Base-by-base conservation (phyloP, 495 filamentous ascomycete genomes). In the Aspergillus sclerotiicarbonarius region DNA sequence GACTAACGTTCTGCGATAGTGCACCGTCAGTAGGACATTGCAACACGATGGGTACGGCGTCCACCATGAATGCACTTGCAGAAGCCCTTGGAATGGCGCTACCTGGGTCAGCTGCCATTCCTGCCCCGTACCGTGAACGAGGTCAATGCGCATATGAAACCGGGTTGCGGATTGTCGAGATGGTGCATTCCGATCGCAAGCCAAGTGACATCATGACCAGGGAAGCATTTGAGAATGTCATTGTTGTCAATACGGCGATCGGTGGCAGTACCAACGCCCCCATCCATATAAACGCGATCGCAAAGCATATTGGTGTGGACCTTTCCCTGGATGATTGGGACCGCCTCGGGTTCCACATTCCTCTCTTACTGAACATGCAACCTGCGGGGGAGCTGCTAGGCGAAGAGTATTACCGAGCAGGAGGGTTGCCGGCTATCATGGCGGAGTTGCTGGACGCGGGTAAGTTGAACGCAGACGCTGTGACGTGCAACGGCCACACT, bases 1-100 rank as follows among this genome's bases (percentile, higher is more conserved):
- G 3, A 7, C 39, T 50, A 54, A 62, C 69, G 46, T 66, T 31
- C 6, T 41, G 15, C 51, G 16, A 44, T 18, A 79, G 76, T 32
- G 75, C 78, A 9, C 80, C 79, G 5, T 81, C 79, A 8, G 79
- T 70, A 16, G 81, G 81, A 29, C 79, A 82, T 51, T 84, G 81
- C 60, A 82, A 82, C 55, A 82, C 79, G 9, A 83, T 84, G 80
- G 80, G 80, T 48, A 84, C 80, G 18, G 81, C 81, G 15, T 82
- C 79, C 6, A 84, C 81, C 0, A 84, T 84, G 80, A 82, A 82
- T 57, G 79, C 80, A 3, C 70, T 82, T 0, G 78, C 78, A 44
- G 81, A 83, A 62, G 79, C 81, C 3, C 69, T 84, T 0, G 81
- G 81, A 16, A 84, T 84, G 81, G 79, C 80, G 1, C 70, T 84